Evolutionary conservation across 495 filamentous ascomycete species (phyloP).

Genomic region (Aspergillus haitiensis): DNA sequence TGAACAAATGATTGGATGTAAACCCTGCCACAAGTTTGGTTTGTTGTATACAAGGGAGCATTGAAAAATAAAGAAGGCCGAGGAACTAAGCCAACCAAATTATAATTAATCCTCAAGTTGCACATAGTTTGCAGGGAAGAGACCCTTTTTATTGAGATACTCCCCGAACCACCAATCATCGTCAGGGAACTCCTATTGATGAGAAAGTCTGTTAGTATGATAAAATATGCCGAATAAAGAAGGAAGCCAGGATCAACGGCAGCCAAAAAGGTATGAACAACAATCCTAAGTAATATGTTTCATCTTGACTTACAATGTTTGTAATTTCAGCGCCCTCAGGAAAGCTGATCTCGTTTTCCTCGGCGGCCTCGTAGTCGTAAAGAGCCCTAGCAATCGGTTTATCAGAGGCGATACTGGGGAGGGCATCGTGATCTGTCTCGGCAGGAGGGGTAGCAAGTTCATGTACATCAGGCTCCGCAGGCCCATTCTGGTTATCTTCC

Average conservation of each 20-base stretch:
- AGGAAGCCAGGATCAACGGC: no score
- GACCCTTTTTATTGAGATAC: constrained; percentile 72
- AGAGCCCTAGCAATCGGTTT: constrained; percentile 75
- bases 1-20: no score
- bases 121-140: constrained; percentile 93
- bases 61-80: neutral
- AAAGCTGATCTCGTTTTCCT: constrained; percentile 96
- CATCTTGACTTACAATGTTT: constrained; percentile 53
- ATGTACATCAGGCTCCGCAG: constrained; percentile 24
- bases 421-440: constrained; percentile 28
- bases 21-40: neutral
- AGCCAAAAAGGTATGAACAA: no score
- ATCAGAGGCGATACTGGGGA: constrained; percentile 16
- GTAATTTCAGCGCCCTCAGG: constrained; percentile 80
- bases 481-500: constrained; percentile 49
- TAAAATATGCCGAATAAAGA: no score
- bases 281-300: neutral
- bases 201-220: neutral
- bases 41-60: neutral
- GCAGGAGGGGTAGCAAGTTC: constrained; percentile 35
- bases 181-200: constrained; percentile 84
- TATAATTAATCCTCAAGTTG: constrained; percentile 56
- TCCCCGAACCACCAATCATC: constrained; percentile 98
- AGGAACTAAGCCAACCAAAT: neutral
- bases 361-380: constrained; percentile 96